Conservation (phyloP, 208 protist genomes). For the Crithidia expoeki region DNA sequence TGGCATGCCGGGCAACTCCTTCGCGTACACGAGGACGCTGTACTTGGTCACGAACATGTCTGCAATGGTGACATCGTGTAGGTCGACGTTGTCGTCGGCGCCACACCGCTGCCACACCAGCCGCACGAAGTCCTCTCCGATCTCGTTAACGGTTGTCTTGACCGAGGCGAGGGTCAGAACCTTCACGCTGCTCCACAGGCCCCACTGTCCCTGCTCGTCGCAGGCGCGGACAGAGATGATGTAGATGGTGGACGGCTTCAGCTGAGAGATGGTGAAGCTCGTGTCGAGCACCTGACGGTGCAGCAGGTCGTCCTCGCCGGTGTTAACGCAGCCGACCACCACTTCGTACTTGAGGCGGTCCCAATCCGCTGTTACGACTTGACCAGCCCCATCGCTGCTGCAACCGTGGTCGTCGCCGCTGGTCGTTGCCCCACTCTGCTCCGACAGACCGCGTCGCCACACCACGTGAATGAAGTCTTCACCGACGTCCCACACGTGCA, state of each 20-base stretch:
- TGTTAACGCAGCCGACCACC: constrained; percentile 81
- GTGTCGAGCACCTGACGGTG: constrained; percentile 84
- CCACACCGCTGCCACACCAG: constrained; percentile 86
- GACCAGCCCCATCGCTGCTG: not conserved
- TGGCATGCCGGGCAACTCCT: constrained; percentile 39
- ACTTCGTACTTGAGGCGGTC: constrained; percentile 90
- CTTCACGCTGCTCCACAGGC: constrained; percentile 75
- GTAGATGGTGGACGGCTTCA: constrained; percentile 84
- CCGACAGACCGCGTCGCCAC: constrained; percentile 71
- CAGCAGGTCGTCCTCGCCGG: constrained; percentile 76
- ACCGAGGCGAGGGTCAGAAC: constrained; percentile 87
- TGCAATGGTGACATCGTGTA: constrained; percentile 40
- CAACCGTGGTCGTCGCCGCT: not conserved
- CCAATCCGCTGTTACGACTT: constrained; percentile 34
- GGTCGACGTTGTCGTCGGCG: constrained; percentile 22
- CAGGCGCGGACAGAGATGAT: constrained; percentile 86
- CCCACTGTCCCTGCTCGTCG: constrained; percentile 86
- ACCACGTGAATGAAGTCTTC: constrained; percentile 88
- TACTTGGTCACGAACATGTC: constrained; percentile 84
- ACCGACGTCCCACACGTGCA: constrained; percentile 86
- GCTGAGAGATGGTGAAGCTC: constrained; percentile 85
- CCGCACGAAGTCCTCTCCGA: constrained; percentile 92
- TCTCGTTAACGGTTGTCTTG: constrained; percentile 83
- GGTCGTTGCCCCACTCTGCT: constrained; percentile 8
- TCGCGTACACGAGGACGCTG: constrained; percentile 78